A percentile compares a stretch with the other conserved stretches of the same genome.
Evolutionary conservation across 2,329 filamentous ascomycete genomes (phyloP).

Genomic region (Aspergillus ochraceoroseus): DNA sequence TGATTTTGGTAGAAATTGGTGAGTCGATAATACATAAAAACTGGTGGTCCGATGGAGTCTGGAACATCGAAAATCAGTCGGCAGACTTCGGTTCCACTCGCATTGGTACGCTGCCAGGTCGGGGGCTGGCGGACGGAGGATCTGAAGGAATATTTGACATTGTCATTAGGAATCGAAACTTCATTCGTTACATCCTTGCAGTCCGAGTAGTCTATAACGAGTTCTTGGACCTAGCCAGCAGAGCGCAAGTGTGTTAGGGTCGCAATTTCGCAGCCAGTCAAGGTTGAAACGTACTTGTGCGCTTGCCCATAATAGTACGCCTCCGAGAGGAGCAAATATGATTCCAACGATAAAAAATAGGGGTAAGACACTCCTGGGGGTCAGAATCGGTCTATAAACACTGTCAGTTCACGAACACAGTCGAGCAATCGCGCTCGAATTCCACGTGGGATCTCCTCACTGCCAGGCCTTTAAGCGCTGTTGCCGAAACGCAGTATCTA

Average conservation of each 20-base stretch:
- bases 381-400: slow-evolving; percentile 74
- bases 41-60: slow-evolving; percentile 70
- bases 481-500: slow-evolving; percentile 94
- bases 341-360: slow-evolving; percentile 87
- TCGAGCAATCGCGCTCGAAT: not conserved
- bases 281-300: slow-evolving; percentile 56
- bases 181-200: slow-evolving; percentile 54
- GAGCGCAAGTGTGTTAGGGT: too few species aligned
- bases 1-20: slow-evolving; percentile 99
- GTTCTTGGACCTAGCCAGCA: slow-evolving; percentile 73
- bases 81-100: slow-evolving; percentile 54
- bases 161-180: slow-evolving; percentile 51
- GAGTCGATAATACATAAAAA: slow-evolving; percentile 90
- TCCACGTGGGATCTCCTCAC: slow-evolving; percentile 51
- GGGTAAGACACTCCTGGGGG: slow-evolving; percentile 85
- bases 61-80: slow-evolving; percentile 73
- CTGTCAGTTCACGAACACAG: slow-evolving; percentile 14
- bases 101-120: slow-evolving; percentile 29
- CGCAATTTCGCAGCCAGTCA: not conserved
- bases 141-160: slow-evolving; percentile 69
- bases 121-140: slow-evolving; percentile 41
- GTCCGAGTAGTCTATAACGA: slow-evolving; percentile 82
- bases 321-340: slow-evolving; percentile 90
- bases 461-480: slow-evolving; percentile 98
- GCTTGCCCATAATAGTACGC: slow-evolving; percentile 79